Percentiles rank a stretch among this genome's conserved stretches.
phyloP scores from a whole-genome alignment of 257 asterid species.

The Nicotiana noctiflora region DNA sequence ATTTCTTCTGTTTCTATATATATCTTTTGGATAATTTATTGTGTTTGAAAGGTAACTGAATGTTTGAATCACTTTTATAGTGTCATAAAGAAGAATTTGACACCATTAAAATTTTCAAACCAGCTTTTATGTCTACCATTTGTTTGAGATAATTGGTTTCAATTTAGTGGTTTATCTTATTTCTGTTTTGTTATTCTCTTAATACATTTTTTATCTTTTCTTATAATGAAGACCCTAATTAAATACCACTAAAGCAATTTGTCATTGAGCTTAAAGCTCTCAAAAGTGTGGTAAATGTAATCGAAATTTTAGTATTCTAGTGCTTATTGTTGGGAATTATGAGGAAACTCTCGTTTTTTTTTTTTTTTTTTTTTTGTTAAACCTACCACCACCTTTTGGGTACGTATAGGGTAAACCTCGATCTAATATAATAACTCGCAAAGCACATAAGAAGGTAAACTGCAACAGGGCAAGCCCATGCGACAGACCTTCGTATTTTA shows the following conservation, averaged over 20 bases:
- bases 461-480: too few species aligned
- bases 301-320: background rate
- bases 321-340: background rate
- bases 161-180: background rate
- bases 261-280: background rate
- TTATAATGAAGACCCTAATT: too few species aligned
- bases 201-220: background rate
- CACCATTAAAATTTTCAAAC: background rate
- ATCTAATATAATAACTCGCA: too few species aligned
- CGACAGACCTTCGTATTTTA: too few species aligned
- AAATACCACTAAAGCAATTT: background rate
- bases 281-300: background rate
- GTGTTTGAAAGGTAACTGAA: background rate
- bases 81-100: background rate
- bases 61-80: background rate
- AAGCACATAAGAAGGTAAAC: too few species aligned
- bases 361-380: too few species aligned
- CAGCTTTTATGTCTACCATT: background rate
- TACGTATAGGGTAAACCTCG: too few species aligned
- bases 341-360: background rate
- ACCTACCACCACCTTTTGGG: too few species aligned
- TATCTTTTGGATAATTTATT: background rate
- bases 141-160: background rate
- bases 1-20: background rate
- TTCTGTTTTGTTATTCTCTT: background rate